Conservation (phyloP, 805 yeast genomes). For the Middelhovenomyces tepae region DNA sequence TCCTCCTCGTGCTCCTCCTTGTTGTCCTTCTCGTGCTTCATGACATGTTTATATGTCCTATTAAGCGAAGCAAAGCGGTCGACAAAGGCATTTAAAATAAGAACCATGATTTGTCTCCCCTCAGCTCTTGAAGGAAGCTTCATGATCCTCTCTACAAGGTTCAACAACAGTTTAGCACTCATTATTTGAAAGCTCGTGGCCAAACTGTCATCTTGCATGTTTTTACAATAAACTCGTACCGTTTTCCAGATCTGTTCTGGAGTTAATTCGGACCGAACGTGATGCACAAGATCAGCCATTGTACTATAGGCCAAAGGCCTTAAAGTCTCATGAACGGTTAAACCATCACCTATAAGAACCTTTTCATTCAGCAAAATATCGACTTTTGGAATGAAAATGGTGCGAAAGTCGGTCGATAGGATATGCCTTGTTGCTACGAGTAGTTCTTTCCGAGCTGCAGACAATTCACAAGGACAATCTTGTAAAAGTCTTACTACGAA, state of each 20-base stretch:
- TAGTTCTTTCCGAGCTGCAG: constrained; percentile 85
- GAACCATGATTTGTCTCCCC: constrained; percentile 72
- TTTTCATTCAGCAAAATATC: constrained; percentile 79
- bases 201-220: constrained; percentile 70
- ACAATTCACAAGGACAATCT: constrained; percentile 91
- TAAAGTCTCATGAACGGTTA: constrained; percentile 82
- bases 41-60: constrained; percentile 56
- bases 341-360: constrained; percentile 84
- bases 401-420: constrained; percentile 79
- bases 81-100: constrained; percentile 81
- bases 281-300: constrained; percentile 92
- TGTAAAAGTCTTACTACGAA: constrained; percentile 76
- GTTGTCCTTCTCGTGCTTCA: constrained; percentile 57
- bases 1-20: constrained; percentile 30
- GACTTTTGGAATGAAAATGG: constrained; percentile 74
- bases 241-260: constrained; percentile 82
- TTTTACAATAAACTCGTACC: constrained; percentile 69
- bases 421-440: constrained; percentile 92
- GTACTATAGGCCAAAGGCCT: constrained; percentile 91
- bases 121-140: constrained; percentile 74
- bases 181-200: constrained; percentile 89
- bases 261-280: constrained; percentile 74
- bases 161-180: constrained; percentile 86
- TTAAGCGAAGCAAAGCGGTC: constrained; percentile 72
- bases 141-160: constrained; percentile 81